phyloP scores from a whole-genome alignment of 139 green algal species.

The Picochlorum sp. region DNA sequence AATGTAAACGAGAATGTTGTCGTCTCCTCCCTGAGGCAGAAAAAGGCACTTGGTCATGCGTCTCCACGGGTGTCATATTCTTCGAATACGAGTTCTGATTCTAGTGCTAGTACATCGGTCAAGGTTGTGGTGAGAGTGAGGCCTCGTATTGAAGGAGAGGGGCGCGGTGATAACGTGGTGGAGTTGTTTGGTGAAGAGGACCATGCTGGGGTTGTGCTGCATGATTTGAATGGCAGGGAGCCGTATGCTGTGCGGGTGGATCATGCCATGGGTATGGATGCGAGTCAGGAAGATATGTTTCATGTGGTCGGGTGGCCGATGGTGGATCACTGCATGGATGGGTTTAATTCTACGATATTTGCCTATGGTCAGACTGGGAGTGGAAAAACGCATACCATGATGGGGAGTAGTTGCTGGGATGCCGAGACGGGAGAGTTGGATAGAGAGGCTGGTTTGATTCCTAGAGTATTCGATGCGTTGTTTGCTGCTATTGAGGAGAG shows the following conservation, averaged over 20 bases:
- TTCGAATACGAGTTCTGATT: too few relatives aligned
- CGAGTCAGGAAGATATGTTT: conserved; percentile 51
- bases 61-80: too few relatives aligned
- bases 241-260: conserved; percentile 42
- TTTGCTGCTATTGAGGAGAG: conserved; percentile 59
- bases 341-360: conserved; percentile 74
- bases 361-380: conserved; percentile 62
- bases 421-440: conserved; percentile 2
- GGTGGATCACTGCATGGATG: conserved; percentile 60
- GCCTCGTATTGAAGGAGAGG: too few relatives aligned
- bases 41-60: too few relatives aligned
- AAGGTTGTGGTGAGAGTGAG: too few relatives aligned
- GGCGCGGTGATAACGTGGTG: neutral
- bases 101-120: too few relatives aligned
- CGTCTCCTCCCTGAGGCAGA: too few relatives aligned
- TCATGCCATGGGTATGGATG: conserved; percentile 36
- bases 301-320: conserved; percentile 45
- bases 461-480: conserved; percentile 73
- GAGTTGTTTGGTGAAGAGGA: neutral
- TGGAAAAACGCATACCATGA: conserved; percentile 72
- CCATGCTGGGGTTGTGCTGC: conserved; percentile 23
- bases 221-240: conserved; percentile 23
- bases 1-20: too few relatives aligned
- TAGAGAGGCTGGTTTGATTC: conserved; percentile 52
- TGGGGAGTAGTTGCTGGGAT: conserved; percentile 26